These are phyloP conservation scores for Phylloporus sp. DNA, from an alignment of 768 basidiomycete species.

Conservation along the genomic window DNA sequence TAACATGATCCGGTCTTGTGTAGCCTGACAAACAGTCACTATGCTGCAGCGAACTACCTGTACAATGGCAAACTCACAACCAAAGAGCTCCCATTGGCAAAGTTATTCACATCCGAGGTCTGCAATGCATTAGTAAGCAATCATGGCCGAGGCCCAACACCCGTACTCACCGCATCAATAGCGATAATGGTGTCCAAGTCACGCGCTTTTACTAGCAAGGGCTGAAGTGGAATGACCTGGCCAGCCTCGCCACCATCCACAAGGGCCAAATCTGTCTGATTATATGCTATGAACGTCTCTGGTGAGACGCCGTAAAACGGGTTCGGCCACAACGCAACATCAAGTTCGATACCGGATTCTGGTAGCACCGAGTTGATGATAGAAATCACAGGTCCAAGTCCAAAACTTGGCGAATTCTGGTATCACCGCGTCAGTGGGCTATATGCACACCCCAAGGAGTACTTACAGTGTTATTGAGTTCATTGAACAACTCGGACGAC, in stretches of 20 bases:
- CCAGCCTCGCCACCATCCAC: constrained; percentile 43
- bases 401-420: too few relatives aligned
- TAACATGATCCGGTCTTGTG: constrained; percentile 39
- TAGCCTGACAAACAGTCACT: constrained; percentile 14
- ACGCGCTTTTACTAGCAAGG: constrained; percentile 45
- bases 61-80: constrained; percentile 16
- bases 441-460: not conserved
- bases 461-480: constrained; percentile 27
- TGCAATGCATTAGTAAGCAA: not conserved
- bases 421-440: not conserved
- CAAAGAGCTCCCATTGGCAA: constrained; percentile 24
- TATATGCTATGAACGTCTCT: constrained; percentile 31
- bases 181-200: constrained; percentile 48
- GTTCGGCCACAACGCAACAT: constrained; percentile 35
- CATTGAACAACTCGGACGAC: constrained; percentile 37
- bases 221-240: constrained; percentile 45
- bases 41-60: not conserved
- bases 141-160: not conserved
- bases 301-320: constrained; percentile 36
- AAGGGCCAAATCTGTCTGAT: constrained; percentile 31
- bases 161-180: constrained; percentile 38
- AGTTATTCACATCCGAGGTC: constrained; percentile 16
- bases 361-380: constrained; percentile 15
- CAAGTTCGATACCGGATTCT: constrained; percentile 25
- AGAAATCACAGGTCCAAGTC: constrained; percentile 10